Conservation (phyloP, 805 yeast species). For the Alloascoidea africana region DNA sequence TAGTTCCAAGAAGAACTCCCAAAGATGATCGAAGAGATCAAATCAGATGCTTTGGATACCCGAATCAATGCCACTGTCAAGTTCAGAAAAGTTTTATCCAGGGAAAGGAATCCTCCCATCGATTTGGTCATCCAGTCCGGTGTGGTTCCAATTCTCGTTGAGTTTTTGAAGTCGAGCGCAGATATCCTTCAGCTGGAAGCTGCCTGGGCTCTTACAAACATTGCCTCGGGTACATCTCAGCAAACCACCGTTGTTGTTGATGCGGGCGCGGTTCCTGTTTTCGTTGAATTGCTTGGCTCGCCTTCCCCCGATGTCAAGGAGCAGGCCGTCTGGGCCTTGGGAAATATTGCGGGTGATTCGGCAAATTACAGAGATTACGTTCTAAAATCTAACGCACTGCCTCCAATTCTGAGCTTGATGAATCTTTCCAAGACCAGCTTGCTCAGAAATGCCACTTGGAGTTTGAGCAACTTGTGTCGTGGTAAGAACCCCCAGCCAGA, state of each 20-base stretch:
- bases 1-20: conserved; percentile 48
- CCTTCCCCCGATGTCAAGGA: conserved; percentile 86
- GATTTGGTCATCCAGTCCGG: conserved; percentile 87
- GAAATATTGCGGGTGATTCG: conserved; percentile 98
- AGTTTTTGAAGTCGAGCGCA: conserved; percentile 61
- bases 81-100: conserved; percentile 84
- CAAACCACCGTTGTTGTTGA: conserved; percentile 88
- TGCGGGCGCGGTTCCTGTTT: conserved; percentile 85
- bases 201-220: conserved; percentile 98
- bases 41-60: conserved; percentile 57
- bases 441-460: conserved; percentile 96
- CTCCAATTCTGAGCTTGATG: conserved; percentile 69
- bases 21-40: conserved; percentile 67
- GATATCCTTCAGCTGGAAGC: conserved; percentile 92
- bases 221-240: conserved; percentile 84
- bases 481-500: conserved; percentile 95
- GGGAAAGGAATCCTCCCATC: conserved; percentile 94
- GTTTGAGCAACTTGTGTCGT: conserved; percentile 88
- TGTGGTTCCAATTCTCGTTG: conserved; percentile 83
- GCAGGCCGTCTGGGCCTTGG: conserved; percentile 98
- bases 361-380: conserved; percentile 83
- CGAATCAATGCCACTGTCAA: conserved; percentile 84
- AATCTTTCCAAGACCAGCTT: conserved; percentile 74
- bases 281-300: conserved; percentile 70
- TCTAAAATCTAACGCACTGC: conserved; percentile 72